Conservation (phyloP, 352 stramenopile species). For the Phytopythium chamaehyphon region DNA sequence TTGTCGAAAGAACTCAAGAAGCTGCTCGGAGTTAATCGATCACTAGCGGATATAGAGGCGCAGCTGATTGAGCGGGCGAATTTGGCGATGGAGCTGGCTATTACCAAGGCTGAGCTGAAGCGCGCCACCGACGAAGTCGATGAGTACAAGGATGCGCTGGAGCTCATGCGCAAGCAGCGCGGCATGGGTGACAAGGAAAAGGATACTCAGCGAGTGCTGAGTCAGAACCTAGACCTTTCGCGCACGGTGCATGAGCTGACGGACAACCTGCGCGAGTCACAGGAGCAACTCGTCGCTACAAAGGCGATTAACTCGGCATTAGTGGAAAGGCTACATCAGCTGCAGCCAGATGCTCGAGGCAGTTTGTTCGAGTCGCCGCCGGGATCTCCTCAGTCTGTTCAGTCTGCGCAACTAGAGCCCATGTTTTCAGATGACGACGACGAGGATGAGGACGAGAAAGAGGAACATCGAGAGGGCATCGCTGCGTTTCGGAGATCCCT, state of each 20-base stretch:
- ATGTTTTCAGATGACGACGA: conserved; percentile 48
- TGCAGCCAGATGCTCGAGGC: conserved; percentile 45
- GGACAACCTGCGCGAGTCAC: conserved; percentile 60
- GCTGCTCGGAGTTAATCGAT: conserved; percentile 41
- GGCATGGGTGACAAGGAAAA: conserved; percentile 67
- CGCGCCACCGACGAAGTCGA: conserved; percentile 45
- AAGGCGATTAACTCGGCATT: conserved; percentile 77
- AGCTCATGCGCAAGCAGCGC: conserved; percentile 38
- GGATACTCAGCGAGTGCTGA: conserved; percentile 43
- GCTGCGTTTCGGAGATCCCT: conserved; percentile 36
- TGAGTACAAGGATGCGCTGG: conserved; percentile 56
- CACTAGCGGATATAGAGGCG: conserved; percentile 44
- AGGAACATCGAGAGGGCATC: conserved; percentile 31
- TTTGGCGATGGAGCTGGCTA: conserved; percentile 46
- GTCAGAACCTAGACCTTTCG: conserved; percentile 66
- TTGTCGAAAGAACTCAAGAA: conserved; percentile 58
- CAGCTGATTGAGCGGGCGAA: conserved; percentile 58
- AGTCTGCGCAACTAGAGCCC: conserved; percentile 32
- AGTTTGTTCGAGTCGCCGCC: conserved; percentile 45
- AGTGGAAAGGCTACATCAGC: conserved; percentile 52
- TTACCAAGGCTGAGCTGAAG: conserved; percentile 52
- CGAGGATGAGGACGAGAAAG: conserved; percentile 34
- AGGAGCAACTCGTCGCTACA: conserved; percentile 65
- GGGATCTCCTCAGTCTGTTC: conserved; percentile 26
- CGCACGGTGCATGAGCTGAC: conserved; percentile 70